Conservation (phyloP, 768 basidiomycete genomes). For the Rhodosporidiobolus sp. region DNA sequence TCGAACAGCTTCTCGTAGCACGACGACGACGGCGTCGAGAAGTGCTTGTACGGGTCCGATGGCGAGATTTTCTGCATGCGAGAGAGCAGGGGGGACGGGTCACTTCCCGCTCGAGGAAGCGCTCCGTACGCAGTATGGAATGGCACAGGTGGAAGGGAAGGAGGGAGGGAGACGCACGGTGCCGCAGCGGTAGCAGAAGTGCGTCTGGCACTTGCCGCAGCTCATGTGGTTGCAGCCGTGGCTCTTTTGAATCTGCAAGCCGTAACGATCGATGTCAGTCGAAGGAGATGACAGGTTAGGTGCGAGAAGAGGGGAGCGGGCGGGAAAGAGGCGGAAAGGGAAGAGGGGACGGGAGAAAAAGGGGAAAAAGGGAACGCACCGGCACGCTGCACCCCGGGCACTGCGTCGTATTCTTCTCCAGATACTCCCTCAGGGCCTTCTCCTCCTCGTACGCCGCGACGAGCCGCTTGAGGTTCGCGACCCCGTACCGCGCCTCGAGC, state of each 20-base stretch:
- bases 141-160: no score
- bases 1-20: slow-evolving; percentile 39
- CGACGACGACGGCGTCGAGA: not conserved
- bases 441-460: slow-evolving; percentile 42
- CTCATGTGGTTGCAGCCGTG: slow-evolving; percentile 33
- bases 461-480: slow-evolving; percentile 34
- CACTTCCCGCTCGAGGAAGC: no score
- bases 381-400: slow-evolving; percentile 32
- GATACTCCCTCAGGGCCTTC: slow-evolving; percentile 37
- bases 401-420: slow-evolving; percentile 27
- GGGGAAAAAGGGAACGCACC: not conserved
- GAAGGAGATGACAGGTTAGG: no score
- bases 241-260: slow-evolving; percentile 28
- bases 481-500: slow-evolving; percentile 42
- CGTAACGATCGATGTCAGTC: no score
- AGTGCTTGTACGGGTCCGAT: slow-evolving; percentile 36
- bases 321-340: no score
- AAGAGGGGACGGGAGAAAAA: not conserved
- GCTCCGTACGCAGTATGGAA: no score
- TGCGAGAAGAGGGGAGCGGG: no score
- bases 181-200: slow-evolving; percentile 38
- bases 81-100: not conserved
- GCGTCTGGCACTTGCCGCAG: slow-evolving; percentile 18
- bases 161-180: slow-evolving; percentile 2
- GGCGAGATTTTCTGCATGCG: slow-evolving; percentile 7